Percentiles rank a stretch among this genome's conserved stretches.
phyloP scores from a whole-genome alignment of 805 yeast genomes.

The Candida argentea region DNA sequence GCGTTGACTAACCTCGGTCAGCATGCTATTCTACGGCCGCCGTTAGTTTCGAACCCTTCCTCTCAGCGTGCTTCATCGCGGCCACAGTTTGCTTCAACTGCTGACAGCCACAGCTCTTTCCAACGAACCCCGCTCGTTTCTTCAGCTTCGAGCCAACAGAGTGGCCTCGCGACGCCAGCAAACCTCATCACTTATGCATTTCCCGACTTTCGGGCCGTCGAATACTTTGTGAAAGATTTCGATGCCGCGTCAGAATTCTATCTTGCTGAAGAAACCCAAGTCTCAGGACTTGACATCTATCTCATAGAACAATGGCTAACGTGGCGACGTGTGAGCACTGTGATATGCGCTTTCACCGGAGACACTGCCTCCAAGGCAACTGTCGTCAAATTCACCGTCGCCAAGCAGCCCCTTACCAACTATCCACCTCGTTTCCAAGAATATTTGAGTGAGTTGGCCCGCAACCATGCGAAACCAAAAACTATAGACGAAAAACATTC shows the following conservation, averaged over 20 bases:
- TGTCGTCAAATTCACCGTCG: slow-evolving; percentile 46
- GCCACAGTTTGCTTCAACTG: no score
- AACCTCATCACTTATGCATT: slow-evolving; percentile 32
- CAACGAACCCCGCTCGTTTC: no score
- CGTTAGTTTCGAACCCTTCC: no score
- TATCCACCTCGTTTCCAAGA: slow-evolving; percentile 47
- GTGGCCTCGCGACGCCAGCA: no score
- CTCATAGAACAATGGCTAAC: slow-evolving; percentile 93
- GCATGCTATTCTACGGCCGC: no score
- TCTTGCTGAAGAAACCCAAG: slow-evolving; percentile 34
- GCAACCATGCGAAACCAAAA: slow-evolving; percentile 63
- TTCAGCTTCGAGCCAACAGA: no score
- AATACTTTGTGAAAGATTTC: slow-evolving; percentile 33
- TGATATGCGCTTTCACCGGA: slow-evolving; percentile 82
- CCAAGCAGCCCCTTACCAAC: slow-evolving; percentile 34
- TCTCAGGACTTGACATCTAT: slow-evolving; percentile 78
- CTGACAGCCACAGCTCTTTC: no score
- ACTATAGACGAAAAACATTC: slow-evolving; percentile 19
- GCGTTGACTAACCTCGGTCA: no score
- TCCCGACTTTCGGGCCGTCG: slow-evolving; percentile 51
- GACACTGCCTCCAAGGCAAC: slow-evolving; percentile 52
- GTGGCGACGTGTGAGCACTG: slow-evolving; percentile 53
- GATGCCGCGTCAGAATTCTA: slow-evolving; percentile 24
- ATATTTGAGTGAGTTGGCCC: slow-evolving; percentile 55
- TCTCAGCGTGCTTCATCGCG: no score